phyloP scores from a whole-genome alignment of 192 early-diverging fungal species.

The Diversispora eburnea region DNA sequence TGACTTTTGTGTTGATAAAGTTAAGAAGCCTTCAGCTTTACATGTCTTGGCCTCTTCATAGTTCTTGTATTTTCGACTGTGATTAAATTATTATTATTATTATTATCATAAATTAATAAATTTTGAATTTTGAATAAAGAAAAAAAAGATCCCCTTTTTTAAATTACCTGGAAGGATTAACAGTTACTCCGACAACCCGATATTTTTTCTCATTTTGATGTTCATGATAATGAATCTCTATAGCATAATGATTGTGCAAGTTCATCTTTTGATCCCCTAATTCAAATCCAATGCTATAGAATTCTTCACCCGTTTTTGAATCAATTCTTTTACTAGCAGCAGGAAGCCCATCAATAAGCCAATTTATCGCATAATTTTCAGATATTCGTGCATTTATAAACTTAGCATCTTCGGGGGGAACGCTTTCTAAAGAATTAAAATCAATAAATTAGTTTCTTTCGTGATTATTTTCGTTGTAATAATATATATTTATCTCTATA shows the following conservation, averaged over 20 bases:
- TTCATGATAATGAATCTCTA: constrained; percentile 77
- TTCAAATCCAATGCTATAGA: constrained; percentile 79
- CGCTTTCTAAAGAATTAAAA: constrained; percentile 26
- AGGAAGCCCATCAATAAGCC: constrained; percentile 91
- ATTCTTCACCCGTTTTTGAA: constrained; percentile 44
- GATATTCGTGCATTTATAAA: constrained; percentile 85
- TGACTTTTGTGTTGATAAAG: constrained; percentile 44
- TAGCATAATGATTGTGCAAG: constrained; percentile 88
- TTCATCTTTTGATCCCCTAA: constrained; percentile 51
- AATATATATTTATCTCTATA: too few species aligned
- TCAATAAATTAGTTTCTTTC: too few species aligned
- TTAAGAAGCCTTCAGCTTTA: constrained; percentile 29
- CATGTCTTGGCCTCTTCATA: constrained; percentile 10
- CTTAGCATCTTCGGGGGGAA: constrained; percentile 68
- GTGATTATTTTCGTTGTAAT: too few species aligned
- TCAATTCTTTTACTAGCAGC: constrained; percentile 62
- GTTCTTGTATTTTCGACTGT: constrained; percentile 33
- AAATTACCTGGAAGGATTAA: constrained; percentile 61
- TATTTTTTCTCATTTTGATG: constrained; percentile 54
- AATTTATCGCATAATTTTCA: constrained; percentile 75
- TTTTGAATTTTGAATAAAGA: background rate
- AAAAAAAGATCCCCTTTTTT: background rate
- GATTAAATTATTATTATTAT: background rate
- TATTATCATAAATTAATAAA: background rate
- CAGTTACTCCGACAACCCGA: constrained; percentile 87